These are phyloP conservation scores for Termitomyces sp. DNA, from an alignment of 768 basidiomycete species.

Conservation along the genomic window DNA sequence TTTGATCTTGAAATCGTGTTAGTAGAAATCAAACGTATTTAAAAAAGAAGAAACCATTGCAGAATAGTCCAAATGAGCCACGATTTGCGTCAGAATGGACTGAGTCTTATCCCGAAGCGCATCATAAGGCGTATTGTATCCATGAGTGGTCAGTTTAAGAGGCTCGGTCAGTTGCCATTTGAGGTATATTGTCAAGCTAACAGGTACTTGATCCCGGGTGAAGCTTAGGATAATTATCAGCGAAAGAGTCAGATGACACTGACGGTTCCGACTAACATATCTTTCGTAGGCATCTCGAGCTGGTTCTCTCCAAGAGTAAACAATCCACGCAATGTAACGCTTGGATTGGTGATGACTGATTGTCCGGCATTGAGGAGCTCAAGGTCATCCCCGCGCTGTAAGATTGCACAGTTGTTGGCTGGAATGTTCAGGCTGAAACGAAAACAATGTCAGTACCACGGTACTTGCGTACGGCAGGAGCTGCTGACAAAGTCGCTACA, in stretches of 20 bases:
- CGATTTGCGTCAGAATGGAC: constrained; percentile 82
- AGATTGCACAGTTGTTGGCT: constrained; percentile 81
- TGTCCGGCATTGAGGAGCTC: constrained; percentile 77
- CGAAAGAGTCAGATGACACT: not conserved
- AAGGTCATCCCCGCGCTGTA: constrained; percentile 77
- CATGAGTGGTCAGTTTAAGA: constrained; percentile 71
- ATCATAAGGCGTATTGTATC: constrained; percentile 80
- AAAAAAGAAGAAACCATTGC: constrained; percentile 28
- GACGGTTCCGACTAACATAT: constrained; percentile 48
- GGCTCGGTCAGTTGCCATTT: constrained; percentile 62
- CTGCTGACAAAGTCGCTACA: constrained; percentile 67
- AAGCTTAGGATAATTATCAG: constrained; percentile 37
- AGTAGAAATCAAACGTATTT: not conserved
- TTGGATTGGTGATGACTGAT: constrained; percentile 80
- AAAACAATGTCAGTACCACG: not conserved
- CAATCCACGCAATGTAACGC: constrained; percentile 72
- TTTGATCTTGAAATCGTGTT: constrained; percentile 46
- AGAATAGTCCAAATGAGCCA: constrained; percentile 61
- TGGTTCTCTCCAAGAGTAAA: constrained; percentile 83
- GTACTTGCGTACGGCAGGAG: not conserved
- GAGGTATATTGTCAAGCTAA: constrained; percentile 76
- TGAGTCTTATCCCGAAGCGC: constrained; percentile 79
- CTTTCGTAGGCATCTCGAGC: constrained; percentile 83
- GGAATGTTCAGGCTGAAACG: constrained; percentile 66
- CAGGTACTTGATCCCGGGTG: constrained; percentile 84